Conservation (phyloP, 176 grass and related monocot genomes). For the Dactylis glomerata region DNA sequence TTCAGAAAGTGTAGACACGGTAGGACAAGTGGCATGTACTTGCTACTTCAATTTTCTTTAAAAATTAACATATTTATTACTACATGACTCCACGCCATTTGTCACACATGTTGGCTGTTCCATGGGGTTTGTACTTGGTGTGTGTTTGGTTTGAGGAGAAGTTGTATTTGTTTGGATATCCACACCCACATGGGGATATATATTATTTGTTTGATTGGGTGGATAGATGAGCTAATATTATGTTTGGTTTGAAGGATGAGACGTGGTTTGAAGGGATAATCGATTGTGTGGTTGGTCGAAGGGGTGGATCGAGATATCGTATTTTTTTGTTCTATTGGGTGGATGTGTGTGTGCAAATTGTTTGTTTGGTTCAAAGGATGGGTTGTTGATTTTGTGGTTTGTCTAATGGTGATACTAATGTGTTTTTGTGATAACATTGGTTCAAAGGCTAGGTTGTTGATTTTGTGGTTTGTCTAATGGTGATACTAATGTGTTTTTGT, state of each 20-base stretch:
- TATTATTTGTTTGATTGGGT: background rate
- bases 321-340: too few relatives aligned
- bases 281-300: background rate
- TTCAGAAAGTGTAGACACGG: background rate
- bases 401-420: background rate
- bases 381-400: background rate
- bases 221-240: background rate
- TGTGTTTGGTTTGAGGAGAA: background rate
- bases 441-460: background rate
- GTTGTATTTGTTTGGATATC: background rate
- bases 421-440: background rate
- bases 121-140: background rate
- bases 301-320: background rate
- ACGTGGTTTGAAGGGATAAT: background rate
- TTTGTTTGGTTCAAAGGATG: background rate
- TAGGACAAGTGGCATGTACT: too few relatives aligned
- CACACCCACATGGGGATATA: background rate
- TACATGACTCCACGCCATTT: background rate
- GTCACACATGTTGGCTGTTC: background rate
- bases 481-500: background rate
- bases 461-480: background rate
- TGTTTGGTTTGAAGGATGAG: background rate
- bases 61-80: too few relatives aligned
- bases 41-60: too few relatives aligned
- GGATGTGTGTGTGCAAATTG: too few relatives aligned